Evolutionary conservation across 1,139 yeast species (phyloP), one percentile per base, ranked within the genome.

Genomic region (Diutina ranongensis): DNA sequence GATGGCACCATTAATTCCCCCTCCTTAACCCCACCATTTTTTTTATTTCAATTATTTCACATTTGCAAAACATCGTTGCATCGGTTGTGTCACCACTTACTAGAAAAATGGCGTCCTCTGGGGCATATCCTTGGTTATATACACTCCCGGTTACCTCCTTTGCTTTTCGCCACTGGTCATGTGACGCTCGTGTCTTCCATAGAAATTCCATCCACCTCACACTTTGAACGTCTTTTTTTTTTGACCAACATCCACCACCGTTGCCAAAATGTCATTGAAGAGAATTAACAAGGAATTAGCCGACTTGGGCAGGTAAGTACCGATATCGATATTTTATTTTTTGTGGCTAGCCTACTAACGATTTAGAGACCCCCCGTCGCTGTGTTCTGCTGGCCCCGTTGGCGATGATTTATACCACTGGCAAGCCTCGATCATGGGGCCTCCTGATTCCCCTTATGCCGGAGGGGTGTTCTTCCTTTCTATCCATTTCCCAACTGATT

Each of bases 381-480:
- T 97, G 45, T 94, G 98, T 69, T 88, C 97, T 38, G 98, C 98
- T 10, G 99, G 98, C 46, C 99, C 99, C 58, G 94, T 87, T 46
- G 97, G 97, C 48, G 97, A 92, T 59, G 95, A 87, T 62, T 74
- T 87, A 62, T 87, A 82, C 71, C 95, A 86, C 74, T 87, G 96
- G 96, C 95, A 87, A 68, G 96, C 96, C 45, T 86, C 95, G 49
- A 87, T 87, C 64, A 84, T 87, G 92, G 96, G 96, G 44, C 96
- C 96, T 45, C 76, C 92, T 54, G 96, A 87, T 67, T 83, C 94
- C 46, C 95, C 96, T 55, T 87, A 86, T 58, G 86, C 95, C 46
- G 94, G 94, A 54, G 96, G 95, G 56, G 95, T 87, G 40, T 87
- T 87, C 67, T 87, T 87, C 73, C 75, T 87, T 56, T 80, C 92